A percentile compares a stretch with the other conserved stretches of the same genome.
These are phyloP conservation scores for Monosporascus sp. DNA, from an alignment of 2,329 filamentous ascomycete species.

Conservation along the genomic window DNA sequence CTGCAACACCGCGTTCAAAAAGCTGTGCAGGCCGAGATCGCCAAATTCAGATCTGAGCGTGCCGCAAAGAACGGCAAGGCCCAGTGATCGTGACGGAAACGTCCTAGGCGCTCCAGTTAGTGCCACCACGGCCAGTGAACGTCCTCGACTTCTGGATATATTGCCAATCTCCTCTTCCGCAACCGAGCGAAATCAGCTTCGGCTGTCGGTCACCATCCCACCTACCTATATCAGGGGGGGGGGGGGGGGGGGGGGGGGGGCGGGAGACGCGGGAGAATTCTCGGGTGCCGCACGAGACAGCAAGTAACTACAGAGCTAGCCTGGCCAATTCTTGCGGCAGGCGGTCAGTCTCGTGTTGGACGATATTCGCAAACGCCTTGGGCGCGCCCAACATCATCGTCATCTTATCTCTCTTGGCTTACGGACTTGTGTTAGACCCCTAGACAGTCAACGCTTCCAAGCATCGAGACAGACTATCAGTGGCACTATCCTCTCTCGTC, in stretches of 20 bases:
- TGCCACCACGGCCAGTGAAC: not conserved
- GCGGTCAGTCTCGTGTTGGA: not conserved
- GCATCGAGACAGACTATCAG: not conserved
- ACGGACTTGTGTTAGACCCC: not conserved
- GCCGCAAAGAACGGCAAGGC: conserved; percentile 44
- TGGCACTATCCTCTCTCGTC: not conserved
- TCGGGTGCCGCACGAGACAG: not conserved
- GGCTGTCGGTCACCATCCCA: not conserved
- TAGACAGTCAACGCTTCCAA: not conserved
- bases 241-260: too few relatives aligned
- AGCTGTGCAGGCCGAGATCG: conserved; percentile 68
- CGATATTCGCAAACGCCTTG: not conserved
- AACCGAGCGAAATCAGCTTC: too few relatives aligned
- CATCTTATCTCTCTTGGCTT: not conserved
- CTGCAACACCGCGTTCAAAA: conserved; percentile 76
- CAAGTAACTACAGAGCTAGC: not conserved
- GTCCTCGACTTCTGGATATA: not conserved
- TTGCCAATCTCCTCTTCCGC: not conserved
- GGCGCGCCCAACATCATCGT: not conserved
- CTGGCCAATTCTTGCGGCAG: not conserved
- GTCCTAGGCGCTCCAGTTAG: not conserved
- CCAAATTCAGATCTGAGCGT: conserved; percentile 57
- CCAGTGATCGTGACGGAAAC: conserved; percentile 28
- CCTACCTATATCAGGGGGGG: not conserved
- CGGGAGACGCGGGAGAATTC: not conserved